A percentile compares a stretch with the other conserved stretches of the same genome.
Conservation (phyloP, 495 filamentous ascomycete species). For the Podospora comata region DNA sequence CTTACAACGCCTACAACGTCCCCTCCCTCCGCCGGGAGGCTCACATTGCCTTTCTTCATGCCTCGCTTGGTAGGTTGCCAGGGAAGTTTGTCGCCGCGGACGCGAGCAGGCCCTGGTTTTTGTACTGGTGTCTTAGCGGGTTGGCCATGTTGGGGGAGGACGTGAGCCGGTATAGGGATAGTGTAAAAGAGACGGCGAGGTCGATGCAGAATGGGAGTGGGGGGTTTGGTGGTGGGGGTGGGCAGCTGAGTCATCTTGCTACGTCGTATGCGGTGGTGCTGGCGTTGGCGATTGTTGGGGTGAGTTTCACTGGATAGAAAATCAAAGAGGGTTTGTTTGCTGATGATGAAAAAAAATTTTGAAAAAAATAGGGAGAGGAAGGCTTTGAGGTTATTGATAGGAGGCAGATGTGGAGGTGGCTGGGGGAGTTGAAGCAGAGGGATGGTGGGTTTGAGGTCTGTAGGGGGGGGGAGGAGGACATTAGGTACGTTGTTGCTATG, state of each 20-base stretch:
- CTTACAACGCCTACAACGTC: conserved; percentile 65
- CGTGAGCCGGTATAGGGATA: conserved; percentile 62
- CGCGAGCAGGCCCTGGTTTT: conserved; percentile 83
- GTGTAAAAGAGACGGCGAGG: conserved; percentile 65
- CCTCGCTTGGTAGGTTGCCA: conserved; percentile 62
- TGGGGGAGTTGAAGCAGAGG: conserved; percentile 75
- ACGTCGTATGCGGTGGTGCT: conserved; percentile 83
- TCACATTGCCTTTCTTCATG: conserved; percentile 74
- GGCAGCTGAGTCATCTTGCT: conserved; percentile 82
- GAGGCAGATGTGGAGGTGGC: conserved; percentile 81
- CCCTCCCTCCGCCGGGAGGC: conserved; percentile 64
- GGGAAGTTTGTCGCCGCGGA: conserved; percentile 65
- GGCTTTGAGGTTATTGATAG: conserved; percentile 75
- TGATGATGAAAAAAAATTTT: too few species aligned
- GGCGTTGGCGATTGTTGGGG: conserved; percentile 68
- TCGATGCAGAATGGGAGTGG: conserved; percentile 79
- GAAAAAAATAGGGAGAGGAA: conserved; percentile 47
- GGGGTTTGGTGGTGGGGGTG: conserved; percentile 92
- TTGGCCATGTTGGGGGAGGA: conserved; percentile 74
- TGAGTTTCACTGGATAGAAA: too few species aligned
- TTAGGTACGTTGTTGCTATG: conserved; percentile 56
- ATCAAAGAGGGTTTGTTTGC: too few species aligned
- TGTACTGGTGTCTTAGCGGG: conserved; percentile 83
- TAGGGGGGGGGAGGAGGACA: conserved; percentile 83
- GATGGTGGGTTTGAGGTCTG: conserved; percentile 82